Evolutionary conservation across 441 rosid species (phyloP), one percentile per base, ranked within the genome.

Genomic region (Erysimum pusillum): DNA sequence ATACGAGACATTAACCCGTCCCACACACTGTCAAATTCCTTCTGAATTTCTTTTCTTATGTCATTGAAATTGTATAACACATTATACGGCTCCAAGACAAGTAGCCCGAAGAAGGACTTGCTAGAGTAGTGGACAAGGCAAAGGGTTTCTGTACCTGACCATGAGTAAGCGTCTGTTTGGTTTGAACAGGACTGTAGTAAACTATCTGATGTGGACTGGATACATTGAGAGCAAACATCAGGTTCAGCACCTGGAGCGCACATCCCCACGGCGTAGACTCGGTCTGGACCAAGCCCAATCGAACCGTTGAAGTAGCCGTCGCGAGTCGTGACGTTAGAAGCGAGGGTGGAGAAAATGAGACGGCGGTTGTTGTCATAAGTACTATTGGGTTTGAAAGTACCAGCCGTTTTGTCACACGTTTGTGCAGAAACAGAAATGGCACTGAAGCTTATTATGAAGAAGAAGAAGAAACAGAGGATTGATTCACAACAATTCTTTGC

Each of bases 191-290:
- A 11, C 6, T 54, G 18, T 35, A 32, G 25, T 38, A 85, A 5
- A 4, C 13, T 13, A 2, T 65, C 31, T 42, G 76, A 45, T 0
- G 81, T 70, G 9, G 9, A 46, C 7, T 49, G 36, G 31, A 88
- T 65, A 69, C 92, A 90, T 13, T 10, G 1, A 1, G 62, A 64
- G 76, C 94, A 87, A 60, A 1, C 71, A n/a, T 52, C 73, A 0
- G 76, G 52, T 18, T n/a, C 42, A 31, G 80, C 39, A 67, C 83
- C 90, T 32, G 80, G 78, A 49, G 85, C 52, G n/a, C 90, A 89
- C 46, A 71, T 73, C 65, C 77, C 81, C 56, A 70, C 45, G 65
- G 71, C 60, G 59, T 78, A 48, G 42, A 73, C 54, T 38, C 10
- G 12, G 45, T 70, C 80, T 0, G 35, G 32, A 9, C 54, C 66